phyloP scores from a whole-genome alignment of 2,329 filamentous ascomycete genomes.

The Whalleya microplaca region DNA sequence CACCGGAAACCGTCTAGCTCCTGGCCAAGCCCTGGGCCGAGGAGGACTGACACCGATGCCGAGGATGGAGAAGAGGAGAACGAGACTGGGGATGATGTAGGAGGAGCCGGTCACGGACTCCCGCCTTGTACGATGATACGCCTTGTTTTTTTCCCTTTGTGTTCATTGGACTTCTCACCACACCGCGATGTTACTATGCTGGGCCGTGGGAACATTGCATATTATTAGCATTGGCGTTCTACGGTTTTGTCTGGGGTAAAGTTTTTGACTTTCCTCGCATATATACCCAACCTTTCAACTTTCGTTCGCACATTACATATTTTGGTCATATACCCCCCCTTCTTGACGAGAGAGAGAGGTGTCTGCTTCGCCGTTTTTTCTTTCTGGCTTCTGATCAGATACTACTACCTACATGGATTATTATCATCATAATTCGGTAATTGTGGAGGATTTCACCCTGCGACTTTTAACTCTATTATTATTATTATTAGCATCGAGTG shows the following conservation, averaged over 20 bases:
- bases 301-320: slow-evolving; percentile 8
- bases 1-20: slow-evolving; percentile 38
- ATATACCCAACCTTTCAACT: slow-evolving; percentile 18
- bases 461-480: background rate
- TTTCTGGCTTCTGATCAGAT: slow-evolving; percentile 15
- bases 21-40: slow-evolving; percentile 41
- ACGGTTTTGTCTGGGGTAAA: slow-evolving; percentile 14
- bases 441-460: background rate
- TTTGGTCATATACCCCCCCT: slow-evolving; percentile 18
- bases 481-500: slow-evolving; percentile 2
- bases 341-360: slow-evolving; percentile 18
- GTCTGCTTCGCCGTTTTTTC: background rate
- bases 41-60: slow-evolving; percentile 42
- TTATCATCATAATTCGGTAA: slow-evolving; percentile 18
- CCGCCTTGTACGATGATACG: background rate
- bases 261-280: slow-evolving; percentile 17
- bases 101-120: background rate
- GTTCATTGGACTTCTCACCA: slow-evolving; percentile 4
- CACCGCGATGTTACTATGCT: slow-evolving; percentile 3
- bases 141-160: slow-evolving; percentile 15
- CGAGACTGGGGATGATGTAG: slow-evolving; percentile 60
- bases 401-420: slow-evolving; percentile 4
- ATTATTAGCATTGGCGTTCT: slow-evolving; percentile 26
- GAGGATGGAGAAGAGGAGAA: slow-evolving; percentile 66
- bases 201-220: slow-evolving; percentile 11